phyloP scores from a whole-genome alignment of 371 early-diverging fungal species.

The Mortierella sp. region DNA sequence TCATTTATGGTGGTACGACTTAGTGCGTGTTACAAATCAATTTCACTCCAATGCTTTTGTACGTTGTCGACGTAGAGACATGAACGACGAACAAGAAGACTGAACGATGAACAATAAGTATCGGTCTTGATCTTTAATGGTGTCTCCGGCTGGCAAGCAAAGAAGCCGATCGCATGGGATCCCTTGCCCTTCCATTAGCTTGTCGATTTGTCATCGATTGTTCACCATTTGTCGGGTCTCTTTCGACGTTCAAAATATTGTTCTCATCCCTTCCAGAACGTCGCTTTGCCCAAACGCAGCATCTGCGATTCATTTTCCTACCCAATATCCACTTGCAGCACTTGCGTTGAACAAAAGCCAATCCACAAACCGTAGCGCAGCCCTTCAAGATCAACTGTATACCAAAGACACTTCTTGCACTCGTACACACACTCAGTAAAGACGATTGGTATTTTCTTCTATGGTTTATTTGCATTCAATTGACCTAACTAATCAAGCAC shows the following conservation, averaged over 20 bases:
- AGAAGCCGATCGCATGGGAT: no score
- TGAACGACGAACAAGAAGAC: no score
- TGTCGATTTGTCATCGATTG: neutral
- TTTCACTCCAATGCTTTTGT: neutral
- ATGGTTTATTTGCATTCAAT: slow-evolving; percentile 14
- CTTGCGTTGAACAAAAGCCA: neutral
- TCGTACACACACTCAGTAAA: neutral
- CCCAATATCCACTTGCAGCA: neutral
- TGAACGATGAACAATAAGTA: no score
- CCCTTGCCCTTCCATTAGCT: no score
- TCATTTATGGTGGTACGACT: neutral
- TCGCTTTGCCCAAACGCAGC: neutral
- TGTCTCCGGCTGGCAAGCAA: no score
- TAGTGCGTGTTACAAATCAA: neutral
- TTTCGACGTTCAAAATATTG: neutral
- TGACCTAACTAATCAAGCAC: slow-evolving; percentile 6
- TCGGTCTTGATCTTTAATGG: no score
- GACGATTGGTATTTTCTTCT: neutral
- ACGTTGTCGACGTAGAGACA: neutral
- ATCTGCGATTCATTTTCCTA: neutral
- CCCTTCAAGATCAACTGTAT: no score
- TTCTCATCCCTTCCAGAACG: neutral
- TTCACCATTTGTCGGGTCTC: neutral
- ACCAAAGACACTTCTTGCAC: neutral
- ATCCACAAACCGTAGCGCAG: no score